These are phyloP conservation scores for Urochloa ruziziensis DNA, from an alignment of 176 grass and related monocot genomes.

Conservation along the genomic window DNA sequence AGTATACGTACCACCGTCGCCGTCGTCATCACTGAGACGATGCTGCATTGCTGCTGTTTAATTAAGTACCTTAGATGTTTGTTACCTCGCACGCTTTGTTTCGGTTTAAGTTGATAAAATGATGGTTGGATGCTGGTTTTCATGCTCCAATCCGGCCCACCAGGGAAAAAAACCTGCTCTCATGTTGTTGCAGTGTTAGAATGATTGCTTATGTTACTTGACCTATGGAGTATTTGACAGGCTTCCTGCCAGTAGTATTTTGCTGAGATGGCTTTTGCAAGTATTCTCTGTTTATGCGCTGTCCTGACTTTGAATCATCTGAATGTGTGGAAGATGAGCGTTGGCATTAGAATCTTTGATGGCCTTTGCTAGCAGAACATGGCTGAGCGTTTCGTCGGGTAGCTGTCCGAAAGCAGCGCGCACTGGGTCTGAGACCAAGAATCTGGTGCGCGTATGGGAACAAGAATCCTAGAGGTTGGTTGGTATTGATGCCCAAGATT, in stretches of 20 bases:
- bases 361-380: too few species aligned
- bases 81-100: constrained; percentile 2
- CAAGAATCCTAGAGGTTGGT: neutral
- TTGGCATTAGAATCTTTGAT: too few species aligned
- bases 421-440: neutral
- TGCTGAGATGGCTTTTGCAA: neutral
- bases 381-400: neutral
- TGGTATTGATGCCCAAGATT: neutral
- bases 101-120: constrained; percentile 43
- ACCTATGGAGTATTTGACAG: constrained; percentile 32
- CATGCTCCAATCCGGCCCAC: constrained; percentile 15
- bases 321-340: neutral
- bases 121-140: constrained; percentile 44
- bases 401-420: neutral
- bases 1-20: neutral
- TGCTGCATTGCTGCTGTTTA: constrained; percentile 32
- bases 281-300: neutral
- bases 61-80: constrained; percentile 33
- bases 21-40: neutral
- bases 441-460: neutral
- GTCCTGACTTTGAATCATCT: neutral
- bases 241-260: neutral
- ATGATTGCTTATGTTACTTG: constrained; percentile 29
- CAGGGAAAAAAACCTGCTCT: neutral
- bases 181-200: constrained; percentile 20